These are phyloP conservation scores for Phytophthora syringae DNA, from an alignment of 352 stramenopile species.

Conservation along the genomic window DNA sequence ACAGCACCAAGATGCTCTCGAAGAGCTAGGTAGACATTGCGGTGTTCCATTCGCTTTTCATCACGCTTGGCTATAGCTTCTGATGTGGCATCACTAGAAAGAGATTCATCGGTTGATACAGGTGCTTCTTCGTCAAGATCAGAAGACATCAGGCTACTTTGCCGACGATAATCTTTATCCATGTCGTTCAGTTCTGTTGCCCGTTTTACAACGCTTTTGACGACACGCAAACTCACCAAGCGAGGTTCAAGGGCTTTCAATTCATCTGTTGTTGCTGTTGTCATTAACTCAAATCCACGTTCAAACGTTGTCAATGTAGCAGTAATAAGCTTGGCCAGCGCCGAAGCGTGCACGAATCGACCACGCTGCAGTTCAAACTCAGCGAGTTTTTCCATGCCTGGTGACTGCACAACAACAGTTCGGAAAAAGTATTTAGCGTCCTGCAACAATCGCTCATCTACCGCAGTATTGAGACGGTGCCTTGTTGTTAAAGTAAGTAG, in stretches of 20 bases:
- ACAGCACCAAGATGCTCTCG: conserved; percentile 35
- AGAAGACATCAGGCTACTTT: conserved; percentile 5
- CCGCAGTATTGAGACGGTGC: neutral
- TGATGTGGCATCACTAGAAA: conserved; percentile 2
- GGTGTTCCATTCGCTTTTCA: conserved; percentile 47
- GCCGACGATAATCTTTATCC: conserved; percentile 23
- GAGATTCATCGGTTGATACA: neutral
- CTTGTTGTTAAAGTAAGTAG: conserved; percentile 21
- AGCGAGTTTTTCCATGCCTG: conserved; percentile 48
- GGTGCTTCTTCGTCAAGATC: conserved; percentile 24
- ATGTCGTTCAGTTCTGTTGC: conserved; percentile 30
- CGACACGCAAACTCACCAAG: conserved; percentile 17
- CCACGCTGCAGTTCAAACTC: conserved; percentile 48
- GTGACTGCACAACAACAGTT: conserved; percentile 37
- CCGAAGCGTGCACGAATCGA: conserved; percentile 41
- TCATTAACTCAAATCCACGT: conserved; percentile 32
- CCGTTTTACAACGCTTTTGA: conserved; percentile 33
- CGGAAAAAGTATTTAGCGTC: conserved; percentile 52
- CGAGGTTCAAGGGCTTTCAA: conserved; percentile 10
- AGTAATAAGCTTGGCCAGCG: conserved; percentile 47
- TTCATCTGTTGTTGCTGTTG: neutral
- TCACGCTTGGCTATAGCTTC: conserved; percentile 25
- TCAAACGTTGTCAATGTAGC: conserved; percentile 36
- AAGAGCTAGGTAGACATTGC: conserved; percentile 46
- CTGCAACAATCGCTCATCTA: neutral